These are phyloP conservation scores for Mimosa bimucronata DNA, from an alignment of 306 rosid species.

Conservation along the genomic window DNA sequence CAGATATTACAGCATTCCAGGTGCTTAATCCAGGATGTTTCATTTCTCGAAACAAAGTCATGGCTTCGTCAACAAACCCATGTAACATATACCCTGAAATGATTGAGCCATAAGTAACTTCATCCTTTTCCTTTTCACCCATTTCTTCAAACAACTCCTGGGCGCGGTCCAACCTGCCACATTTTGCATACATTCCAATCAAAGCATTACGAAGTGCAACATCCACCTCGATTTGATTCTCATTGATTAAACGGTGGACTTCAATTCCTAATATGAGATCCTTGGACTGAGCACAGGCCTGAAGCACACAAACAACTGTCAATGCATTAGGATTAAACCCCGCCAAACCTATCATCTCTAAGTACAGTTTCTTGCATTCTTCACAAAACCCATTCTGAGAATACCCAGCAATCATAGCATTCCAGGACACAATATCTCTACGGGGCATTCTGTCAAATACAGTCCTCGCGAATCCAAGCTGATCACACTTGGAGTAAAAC, in stretches of 20 bases:
- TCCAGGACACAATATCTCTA: conserved; percentile 83
- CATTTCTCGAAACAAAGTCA: conserved; percentile 58
- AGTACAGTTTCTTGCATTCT: conserved; percentile 67
- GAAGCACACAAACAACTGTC: conserved; percentile 71
- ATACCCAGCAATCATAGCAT: conserved; percentile 83
- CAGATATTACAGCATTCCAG: conserved; percentile 85
- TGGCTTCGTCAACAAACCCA: conserved; percentile 68
- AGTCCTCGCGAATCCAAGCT: conserved; percentile 55
- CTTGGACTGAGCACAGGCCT: conserved; percentile 83
- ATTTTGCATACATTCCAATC: conserved; percentile 78
- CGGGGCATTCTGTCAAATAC: conserved; percentile 60
- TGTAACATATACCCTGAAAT: conserved; percentile 77
- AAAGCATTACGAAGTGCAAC: conserved; percentile 67
- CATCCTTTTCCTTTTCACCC: conserved; percentile 76
- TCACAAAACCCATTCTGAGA: conserved; percentile 70
- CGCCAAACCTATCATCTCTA: conserved; percentile 50
- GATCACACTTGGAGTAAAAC: conserved; percentile 65
- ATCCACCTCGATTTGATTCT: conserved; percentile 57
- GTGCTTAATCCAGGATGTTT: conserved; percentile 51
- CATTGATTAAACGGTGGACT: conserved; percentile 57
- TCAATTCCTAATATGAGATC: conserved; percentile 74
- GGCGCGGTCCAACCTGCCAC: conserved; percentile 82
- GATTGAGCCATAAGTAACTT: conserved; percentile 64
- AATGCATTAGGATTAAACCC: conserved; percentile 58
- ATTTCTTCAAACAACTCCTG: conserved; percentile 66